Base-by-base conservation (phyloP, 1,284 basidiomycete genomes). In the Chalciporus piperatoides region DNA sequence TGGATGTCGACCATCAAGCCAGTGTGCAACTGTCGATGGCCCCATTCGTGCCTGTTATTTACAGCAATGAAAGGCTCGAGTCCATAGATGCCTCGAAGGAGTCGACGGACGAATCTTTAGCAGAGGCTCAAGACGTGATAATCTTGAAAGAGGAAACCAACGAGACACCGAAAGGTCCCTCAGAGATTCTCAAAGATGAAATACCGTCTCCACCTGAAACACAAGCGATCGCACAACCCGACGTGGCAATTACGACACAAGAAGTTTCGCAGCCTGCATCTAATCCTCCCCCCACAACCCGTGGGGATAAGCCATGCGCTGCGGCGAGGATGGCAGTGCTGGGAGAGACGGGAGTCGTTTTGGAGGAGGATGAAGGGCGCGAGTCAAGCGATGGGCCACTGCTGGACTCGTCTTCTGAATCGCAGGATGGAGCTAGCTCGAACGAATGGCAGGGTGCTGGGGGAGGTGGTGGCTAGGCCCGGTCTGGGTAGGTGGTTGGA, bases 121-220 rank as follows among this genome's bases (percentile, higher is more conserved):
- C 41, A 11, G 25, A 33, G 24, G 30, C 28, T 10, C 27, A 11
- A 19, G 48, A 41, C 30, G 4, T n/a, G 3, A 28, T 40, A 17
- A 6, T 42, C 5, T 17, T 51, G 28, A 44, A 56, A 17, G 51
- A 50, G 32, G 41, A 35, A 30, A 11, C 10, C n/a, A 25, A 33
- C 5, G 6, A 10, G 3, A 19, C 32, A n/a, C 17, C 27, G 6
- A 10, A 39, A 9, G 6, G 7, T 19, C 4, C 8, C 1, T n/a
- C 9, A 25, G 23, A 27, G 11, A 6, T 42, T 0, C 28, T 21
- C 12, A 5, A 17, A 1, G 32, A 48, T 39, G 43, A 45, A 33
- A 7, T 15, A 33, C 8, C 40, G 9, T 24, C 25, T 30, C 17
- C 14, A 4, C 33, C 41, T 11, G 27, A 21, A 9, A 1, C 19